Percentiles rank a stretch among this genome's conserved stretches.
Conservation (phyloP, 176 grass and related monocot species). For the Rhynchospora breviuscula region DNA sequence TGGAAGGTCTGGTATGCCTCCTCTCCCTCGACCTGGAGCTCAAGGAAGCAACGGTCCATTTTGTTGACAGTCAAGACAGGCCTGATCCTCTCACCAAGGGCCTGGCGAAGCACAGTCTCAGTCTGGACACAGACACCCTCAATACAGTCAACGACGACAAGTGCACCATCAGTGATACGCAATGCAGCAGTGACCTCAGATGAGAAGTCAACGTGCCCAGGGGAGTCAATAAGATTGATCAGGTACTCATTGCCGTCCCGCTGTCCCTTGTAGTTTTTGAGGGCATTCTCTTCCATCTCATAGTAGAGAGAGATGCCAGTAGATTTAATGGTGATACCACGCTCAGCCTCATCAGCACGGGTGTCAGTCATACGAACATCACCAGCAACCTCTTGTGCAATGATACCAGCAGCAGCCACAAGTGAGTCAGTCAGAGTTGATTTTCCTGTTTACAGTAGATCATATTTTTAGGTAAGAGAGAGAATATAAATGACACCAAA, state of each 20-base stretch:
- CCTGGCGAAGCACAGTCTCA: conserved; percentile 11
- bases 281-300: conserved; percentile 10
- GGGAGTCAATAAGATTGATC: conserved; percentile 21
- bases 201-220: conserved; percentile 16
- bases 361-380: conserved; percentile 76
- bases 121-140: conserved; percentile 19
- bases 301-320: conserved; percentile 20
- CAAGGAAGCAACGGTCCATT: conserved; percentile 19
- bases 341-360: conserved; percentile 21
- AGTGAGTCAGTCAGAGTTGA: conserved; percentile 83
- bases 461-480: neutral
- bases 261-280: neutral
- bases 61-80: conserved; percentile 15
- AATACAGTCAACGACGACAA: conserved; percentile 17
- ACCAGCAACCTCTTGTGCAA: conserved; percentile 70
- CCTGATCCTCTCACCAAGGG: conserved; percentile 9
- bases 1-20: conserved; percentile 6
- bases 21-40: conserved; percentile 14
- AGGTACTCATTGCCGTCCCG: neutral
- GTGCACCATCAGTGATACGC: conserved; percentile 19
- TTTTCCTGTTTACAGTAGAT: conserved; percentile 43
- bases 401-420: conserved; percentile 69
- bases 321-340: neutral
- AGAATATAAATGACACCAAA: neutral
- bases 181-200: conserved; percentile 13